Percentiles rank a stretch among this genome's conserved stretches.
Evolutionary conservation across 345 rosid species (phyloP).

Genomic region (Hevea brasiliensis): DNA sequence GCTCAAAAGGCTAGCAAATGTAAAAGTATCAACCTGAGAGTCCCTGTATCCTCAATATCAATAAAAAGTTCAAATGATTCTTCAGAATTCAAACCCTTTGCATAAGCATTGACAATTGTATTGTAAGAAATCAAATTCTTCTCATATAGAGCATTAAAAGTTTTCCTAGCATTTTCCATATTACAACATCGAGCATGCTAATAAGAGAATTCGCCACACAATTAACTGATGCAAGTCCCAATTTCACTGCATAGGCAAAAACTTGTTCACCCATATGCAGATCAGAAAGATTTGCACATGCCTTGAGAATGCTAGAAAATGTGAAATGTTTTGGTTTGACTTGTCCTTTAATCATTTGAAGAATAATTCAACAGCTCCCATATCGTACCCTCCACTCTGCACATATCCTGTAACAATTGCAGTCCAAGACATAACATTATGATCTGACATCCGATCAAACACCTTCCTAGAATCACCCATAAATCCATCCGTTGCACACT

Average conservation of each 20-base stretch:
- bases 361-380: conserved; percentile 56
- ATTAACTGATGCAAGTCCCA: conserved; percentile 48
- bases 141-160: conserved; percentile 57
- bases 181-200: conserved; percentile 52
- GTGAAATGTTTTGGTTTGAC: conserved; percentile 66
- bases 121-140: conserved; percentile 64
- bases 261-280: conserved; percentile 47
- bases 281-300: conserved; percentile 55
- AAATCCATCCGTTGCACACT: conserved; percentile 49
- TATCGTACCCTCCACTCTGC: conserved; percentile 34
- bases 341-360: conserved; percentile 50
- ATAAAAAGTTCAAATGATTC: conserved; percentile 45
- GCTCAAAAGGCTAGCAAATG: conserved; percentile 68
- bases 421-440: conserved; percentile 54
- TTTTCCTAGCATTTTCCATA: conserved; percentile 62
- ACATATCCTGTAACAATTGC: conserved; percentile 60
- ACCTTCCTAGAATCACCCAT: conserved; percentile 54
- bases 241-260: conserved; percentile 48
- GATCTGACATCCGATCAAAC: conserved; percentile 56
- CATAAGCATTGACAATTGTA: conserved; percentile 49
- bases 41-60: conserved; percentile 41
- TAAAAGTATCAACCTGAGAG: conserved; percentile 51
- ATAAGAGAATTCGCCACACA: conserved; percentile 69
- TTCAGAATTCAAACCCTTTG: conserved; percentile 45
- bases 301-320: conserved; percentile 63